phyloP scores from a whole-genome alignment of 2,329 filamentous ascomycete species.

The Graphiopsis chlorocephala region DNA sequence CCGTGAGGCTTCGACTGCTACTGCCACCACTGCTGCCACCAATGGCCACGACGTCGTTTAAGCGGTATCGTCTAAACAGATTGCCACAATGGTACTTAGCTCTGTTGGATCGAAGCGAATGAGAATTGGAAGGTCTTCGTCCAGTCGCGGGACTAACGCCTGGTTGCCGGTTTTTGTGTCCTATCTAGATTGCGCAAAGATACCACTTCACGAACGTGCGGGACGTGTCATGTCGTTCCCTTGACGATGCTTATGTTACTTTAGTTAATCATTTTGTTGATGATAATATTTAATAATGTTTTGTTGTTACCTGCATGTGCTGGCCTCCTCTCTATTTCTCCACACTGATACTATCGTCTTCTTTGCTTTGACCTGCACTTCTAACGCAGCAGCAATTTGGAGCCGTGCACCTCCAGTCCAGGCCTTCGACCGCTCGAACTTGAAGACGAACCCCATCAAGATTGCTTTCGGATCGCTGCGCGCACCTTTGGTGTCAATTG shows the following conservation, averaged over 20 bases:
- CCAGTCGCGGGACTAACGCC: not conserved
- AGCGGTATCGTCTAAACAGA: not conserved
- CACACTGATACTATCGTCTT: no score
- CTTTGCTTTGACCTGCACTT: no score
- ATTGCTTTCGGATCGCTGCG: not conserved
- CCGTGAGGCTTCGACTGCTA: slow-evolving; percentile 32
- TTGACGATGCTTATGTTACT: not conserved
- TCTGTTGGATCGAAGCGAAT: not conserved
- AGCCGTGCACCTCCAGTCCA: no score
- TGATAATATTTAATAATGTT: not conserved
- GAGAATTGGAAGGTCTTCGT: not conserved
- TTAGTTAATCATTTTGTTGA: not conserved
- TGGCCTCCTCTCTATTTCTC: no score
- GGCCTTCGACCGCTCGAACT: not conserved
- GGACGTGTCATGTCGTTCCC: not conserved
- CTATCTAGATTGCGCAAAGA: not conserved
- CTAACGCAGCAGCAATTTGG: no score
- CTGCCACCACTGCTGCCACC: slow-evolving; percentile 8
- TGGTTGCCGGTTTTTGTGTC: not conserved
- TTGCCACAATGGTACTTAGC: not conserved
- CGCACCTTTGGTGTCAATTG: not conserved
- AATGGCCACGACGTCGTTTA: not conserved
- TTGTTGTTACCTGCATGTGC: not conserved
- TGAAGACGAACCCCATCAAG: no score
- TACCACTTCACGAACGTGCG: not conserved